phyloP scores from a whole-genome alignment of 176 grass and related monocot species.

The Poa annua region DNA sequence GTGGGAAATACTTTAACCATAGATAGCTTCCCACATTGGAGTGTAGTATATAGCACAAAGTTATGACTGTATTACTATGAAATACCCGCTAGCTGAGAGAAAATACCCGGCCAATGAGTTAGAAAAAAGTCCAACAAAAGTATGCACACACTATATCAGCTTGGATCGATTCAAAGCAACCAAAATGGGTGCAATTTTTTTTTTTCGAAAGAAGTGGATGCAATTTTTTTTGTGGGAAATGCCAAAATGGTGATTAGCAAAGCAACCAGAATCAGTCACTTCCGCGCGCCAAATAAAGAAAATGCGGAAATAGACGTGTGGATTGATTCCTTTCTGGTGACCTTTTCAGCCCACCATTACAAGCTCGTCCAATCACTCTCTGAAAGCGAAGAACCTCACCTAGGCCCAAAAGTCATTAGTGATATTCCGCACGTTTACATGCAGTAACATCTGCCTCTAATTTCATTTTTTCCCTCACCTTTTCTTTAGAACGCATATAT shows the following conservation, averaged over 20 bases:
- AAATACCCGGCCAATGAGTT: too few species aligned
- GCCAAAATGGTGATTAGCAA: not conserved
- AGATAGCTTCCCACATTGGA: too few species aligned
- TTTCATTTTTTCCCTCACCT: not conserved
- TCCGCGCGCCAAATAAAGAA: not conserved
- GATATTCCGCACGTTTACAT: slow-evolving; percentile 25
- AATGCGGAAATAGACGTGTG: not conserved
- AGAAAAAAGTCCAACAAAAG: too few species aligned
- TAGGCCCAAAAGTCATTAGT: not conserved
- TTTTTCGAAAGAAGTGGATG: too few species aligned
- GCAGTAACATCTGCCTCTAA: not conserved
- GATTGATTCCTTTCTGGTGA: not conserved
- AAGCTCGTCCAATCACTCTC: not conserved
- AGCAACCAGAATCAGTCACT: not conserved
- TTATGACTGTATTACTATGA: too few species aligned
- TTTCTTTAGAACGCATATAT: not conserved
- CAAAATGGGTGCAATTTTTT: too few species aligned
- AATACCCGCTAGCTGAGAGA: too few species aligned
- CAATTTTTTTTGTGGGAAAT: not conserved
- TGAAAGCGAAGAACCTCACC: not conserved
- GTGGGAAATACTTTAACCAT: too few species aligned
- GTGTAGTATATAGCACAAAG: too few species aligned
- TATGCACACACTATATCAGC: too few species aligned
- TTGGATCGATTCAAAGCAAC: not conserved
- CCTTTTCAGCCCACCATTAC: not conserved